Base-by-base conservation (phyloP, 805 yeast genomes). In the Nakazawaea ambrosiae region DNA sequence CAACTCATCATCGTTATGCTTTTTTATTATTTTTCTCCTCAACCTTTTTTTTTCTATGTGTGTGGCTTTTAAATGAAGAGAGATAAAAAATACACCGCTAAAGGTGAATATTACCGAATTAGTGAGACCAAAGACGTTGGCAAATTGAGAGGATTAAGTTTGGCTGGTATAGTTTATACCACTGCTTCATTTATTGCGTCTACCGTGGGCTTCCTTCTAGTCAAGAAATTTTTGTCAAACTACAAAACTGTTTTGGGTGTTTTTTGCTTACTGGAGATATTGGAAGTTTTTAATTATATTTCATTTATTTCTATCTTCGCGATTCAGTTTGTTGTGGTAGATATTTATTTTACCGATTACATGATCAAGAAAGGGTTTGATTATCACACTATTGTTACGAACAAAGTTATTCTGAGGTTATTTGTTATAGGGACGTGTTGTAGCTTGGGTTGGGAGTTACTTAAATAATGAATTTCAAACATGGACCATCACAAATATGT, bases 391-490 rank as follows among this genome's bases (percentile, higher is more conserved):
- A 26, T 37, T 3, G 16, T 16, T n/a, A 37, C 27, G 10, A 31
- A 27, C 8, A 27, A 32, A 27, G 2, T 19, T 10, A 17, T 37
- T 4, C 36, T 37, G 36, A 20, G 36, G 19, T 28, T 37, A n/a
- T 37, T 37, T 16, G 36, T 33, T 4, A 17, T 37, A 7, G 40
- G 40, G 11, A 19, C 18, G 9, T 32, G 33, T 32, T 12, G 18
- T 4, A 28, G 40, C 7, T 7, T 37, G 11, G 27, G 29, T 12
- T 34, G 33, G 34, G 36, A 38, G 16, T 16, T 33, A 5, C 23
- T 33, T 11, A 33, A 31, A n/a, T 8, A 23, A 23, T 23, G n/a
- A n/a, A n/a, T n/a, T n/a, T n/a, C n/a, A n/a, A n/a, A n/a, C n/a
- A n/a, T n/a, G n/a, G n/a, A n/a, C n/a, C n/a, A n/a, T n/a, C n/a